Base-by-base conservation (phyloP, 1,139 yeast genomes). In the Pichia sp. region DNA sequence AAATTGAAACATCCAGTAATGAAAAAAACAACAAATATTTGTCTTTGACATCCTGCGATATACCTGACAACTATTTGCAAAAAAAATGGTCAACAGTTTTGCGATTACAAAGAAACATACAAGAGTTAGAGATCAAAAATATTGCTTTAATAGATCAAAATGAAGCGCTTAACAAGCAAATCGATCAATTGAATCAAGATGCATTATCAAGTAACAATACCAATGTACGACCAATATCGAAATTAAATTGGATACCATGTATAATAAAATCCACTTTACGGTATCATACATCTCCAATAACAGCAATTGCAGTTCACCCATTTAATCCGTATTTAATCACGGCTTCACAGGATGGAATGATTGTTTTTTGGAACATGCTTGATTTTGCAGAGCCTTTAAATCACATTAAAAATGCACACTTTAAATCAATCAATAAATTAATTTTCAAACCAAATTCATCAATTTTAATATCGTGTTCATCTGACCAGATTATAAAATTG, bases 21-120 rank as follows among this genome's bases (percentile, higher is more conserved):
- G 23, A 24, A n/a, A 24, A 22, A 25, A 18, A 16, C 4, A 12
- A n/a, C 3, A 41, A 45, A 26, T 42, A 45, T 26, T 20, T 27
- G 7, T 20, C 32, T n/a, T 18, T 46, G 13, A 15, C 30, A 3
- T 2, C 26, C 9, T 25, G 15, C 13, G 50, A 52, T 2, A 71
- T 77, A 18, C 74, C 80, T 2, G 51, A 52, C 2, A 50, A 59
- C 32, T 64, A 84, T 45, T 69, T 90, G 40, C 94, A 86, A 57
- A 85, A 83, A 67, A 90, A 89, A 67, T 90, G 97, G 97, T 75
- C 85, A 1, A 83, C 95, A 0, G 94, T 90, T 7, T 72, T 87
- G 34, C 70, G 96, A 46, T 70, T 90, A 39, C 97, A 90, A 65
- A 77, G 82, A 54, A 77, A 79, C 59, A 82, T 89, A 43, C 69